Base-by-base conservation (phyloP, 2,329 filamentous ascomycete genomes). In the Talaromyces sp. region DNA sequence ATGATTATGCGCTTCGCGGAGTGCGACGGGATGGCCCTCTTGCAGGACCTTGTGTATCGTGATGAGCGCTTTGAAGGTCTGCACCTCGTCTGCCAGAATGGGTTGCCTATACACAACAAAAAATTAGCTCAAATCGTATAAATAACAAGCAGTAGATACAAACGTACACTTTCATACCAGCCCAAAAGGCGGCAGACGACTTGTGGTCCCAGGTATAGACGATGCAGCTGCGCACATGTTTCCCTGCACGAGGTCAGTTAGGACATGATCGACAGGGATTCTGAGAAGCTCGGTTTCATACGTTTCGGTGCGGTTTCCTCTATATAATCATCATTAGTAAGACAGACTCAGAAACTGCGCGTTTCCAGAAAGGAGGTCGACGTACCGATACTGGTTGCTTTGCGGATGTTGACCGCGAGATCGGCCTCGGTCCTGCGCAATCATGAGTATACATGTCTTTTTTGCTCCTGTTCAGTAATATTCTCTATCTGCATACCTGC, bases 191-290 rank as follows among this genome's bases (percentile, higher is more conserved):
- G 73, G 87, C 83, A 48, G 92, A 96, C 65, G 89, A 96, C 80
- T 96, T 95, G 81, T 99, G 92, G 78, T 99, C 94, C 94, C 94
- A 99, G 61, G 93, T 97, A 77, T 97, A 97, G 52, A 99, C 93
- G 70, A 99, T 99, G 73, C 91, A 96, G 75, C 90, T 92, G 72
- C 94, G 90, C 61, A 99, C 94, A 89, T 99, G 94, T 79, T 99
- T 99, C 63, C 84, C 85, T 84, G 70, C 41, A 58, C 35, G 59
- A 56, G 27, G 41, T 57, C 57, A 59, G 59, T 54, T 48, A 50
- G n/a, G 41, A 24, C 9, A 21, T 9, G 11, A 24, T 21, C 43
- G 43, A 43, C 17, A 19, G 43, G 24, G 3, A 19, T 17, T 8
- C 9, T 43, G 17, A 41, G 3, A 41, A 46, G 43, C 43, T n/a